Evolutionary conservation across 805 yeast genomes (phyloP).

Genomic region (Nakazawaea anatomiae): DNA sequence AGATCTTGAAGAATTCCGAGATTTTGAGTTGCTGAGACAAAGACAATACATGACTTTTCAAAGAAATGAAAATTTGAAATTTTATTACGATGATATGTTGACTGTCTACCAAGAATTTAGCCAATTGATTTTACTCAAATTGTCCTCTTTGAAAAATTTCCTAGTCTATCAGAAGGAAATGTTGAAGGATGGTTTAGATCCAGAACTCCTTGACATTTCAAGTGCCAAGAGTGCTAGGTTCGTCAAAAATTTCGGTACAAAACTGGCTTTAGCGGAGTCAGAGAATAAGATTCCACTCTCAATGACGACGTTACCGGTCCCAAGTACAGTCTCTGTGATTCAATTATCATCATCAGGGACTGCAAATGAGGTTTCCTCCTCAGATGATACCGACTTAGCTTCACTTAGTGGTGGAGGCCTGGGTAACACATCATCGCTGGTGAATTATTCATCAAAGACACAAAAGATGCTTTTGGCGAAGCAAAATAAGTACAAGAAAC

Average conservation of each 20-base stretch:
- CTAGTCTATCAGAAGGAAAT: constrained; percentile 1
- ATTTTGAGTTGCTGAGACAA: constrained; percentile 2
- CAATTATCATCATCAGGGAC: neutral
- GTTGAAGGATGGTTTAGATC: neutral
- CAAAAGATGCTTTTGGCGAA: neutral
- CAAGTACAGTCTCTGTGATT: too few species aligned
- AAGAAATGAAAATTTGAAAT: constrained; percentile 2
- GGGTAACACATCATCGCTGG: neutral
- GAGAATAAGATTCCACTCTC: too few species aligned
- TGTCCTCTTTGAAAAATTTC: constrained; percentile 1
- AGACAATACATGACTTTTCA: neutral
- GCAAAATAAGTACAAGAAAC: neutral
- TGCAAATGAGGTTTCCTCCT: neutral
- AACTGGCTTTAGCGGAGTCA: neutral
- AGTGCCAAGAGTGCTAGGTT: neutral
- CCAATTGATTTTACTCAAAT: neutral
- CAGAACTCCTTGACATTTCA: constrained; percentile 1
- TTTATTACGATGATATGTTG: constrained; percentile 4
- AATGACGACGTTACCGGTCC: too few species aligned
- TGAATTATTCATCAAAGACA: neutral
- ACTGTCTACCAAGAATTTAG: neutral
- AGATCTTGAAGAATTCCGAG: constrained; percentile 4
- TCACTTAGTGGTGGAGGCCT: neutral
- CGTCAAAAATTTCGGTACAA: constrained; percentile 1
- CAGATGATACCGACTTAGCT: constrained; percentile 3